Percentiles rank a stretch among this genome's conserved stretches.
These are phyloP conservation scores for Pseudogymnoascus sp. DNA, from an alignment of 2,329 filamentous ascomycete genomes.

Conservation along the genomic window DNA sequence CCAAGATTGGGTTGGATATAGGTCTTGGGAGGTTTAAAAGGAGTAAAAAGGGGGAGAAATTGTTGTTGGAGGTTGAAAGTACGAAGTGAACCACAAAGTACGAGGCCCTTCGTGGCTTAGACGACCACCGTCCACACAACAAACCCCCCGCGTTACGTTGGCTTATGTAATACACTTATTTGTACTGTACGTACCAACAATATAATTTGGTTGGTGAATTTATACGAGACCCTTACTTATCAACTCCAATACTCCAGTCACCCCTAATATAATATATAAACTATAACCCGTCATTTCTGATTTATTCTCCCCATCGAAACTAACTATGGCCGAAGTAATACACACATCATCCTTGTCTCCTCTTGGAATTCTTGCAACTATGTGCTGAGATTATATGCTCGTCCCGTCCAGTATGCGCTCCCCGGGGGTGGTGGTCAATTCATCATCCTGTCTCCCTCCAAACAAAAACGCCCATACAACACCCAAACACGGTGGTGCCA, in stretches of 20 bases:
- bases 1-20: background rate
- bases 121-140: background rate
- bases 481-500: conserved; percentile 3
- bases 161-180: background rate
- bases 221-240: background rate
- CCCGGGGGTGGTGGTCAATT: background rate
- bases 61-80: background rate
- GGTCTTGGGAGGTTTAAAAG: background rate
- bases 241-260: background rate
- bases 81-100: conserved; percentile 5
- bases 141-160: background rate
- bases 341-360: conserved; percentile 54
- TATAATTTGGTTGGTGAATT: background rate
- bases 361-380: conserved; percentile 3
- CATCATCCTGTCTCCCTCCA: conserved; percentile 1
- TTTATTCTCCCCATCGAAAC: conserved; percentile 59
- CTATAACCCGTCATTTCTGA: conserved; percentile 52
- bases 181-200: background rate
- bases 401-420: background rate
- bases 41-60: background rate
- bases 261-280: background rate
- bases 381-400: conserved; percentile 10
- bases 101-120: conserved; percentile 3
- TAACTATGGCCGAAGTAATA: conserved; percentile 5
- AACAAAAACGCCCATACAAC: conserved; percentile 2